Conservation (phyloP, 306 rosid species). For the Sechiopsis laciniata region DNA sequence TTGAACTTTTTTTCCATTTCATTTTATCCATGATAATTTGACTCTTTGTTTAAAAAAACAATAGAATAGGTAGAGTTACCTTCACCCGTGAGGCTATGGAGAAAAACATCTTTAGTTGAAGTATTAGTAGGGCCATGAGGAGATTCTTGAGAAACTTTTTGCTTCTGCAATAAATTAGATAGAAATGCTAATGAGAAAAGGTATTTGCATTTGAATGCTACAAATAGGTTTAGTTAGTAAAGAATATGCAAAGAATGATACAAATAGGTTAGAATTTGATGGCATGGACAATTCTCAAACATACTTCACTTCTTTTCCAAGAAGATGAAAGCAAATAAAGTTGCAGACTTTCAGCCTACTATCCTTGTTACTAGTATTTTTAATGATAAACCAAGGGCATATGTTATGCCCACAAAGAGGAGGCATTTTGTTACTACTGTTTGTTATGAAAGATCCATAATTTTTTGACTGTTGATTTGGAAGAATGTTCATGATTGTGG, state of each 20-base stretch:
- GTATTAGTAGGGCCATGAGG: constrained; percentile 39
- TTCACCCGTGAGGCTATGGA: constrained; percentile 32
- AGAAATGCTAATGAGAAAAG: not conserved
- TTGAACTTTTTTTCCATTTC: too few relatives aligned
- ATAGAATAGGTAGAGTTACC: not conserved
- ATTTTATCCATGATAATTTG: too few relatives aligned
- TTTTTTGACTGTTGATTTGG: not conserved
- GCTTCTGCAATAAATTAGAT: constrained; percentile 29
- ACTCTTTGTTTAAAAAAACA: too few relatives aligned
- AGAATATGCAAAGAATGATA: not conserved
- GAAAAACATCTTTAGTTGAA: constrained; percentile 37
- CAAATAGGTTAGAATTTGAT: not conserved
- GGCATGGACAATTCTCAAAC: not conserved
- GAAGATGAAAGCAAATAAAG: not conserved
- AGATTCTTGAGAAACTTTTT: constrained; percentile 35
- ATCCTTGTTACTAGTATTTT: not conserved
- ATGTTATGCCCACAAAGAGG: too few relatives aligned
- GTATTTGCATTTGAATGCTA: constrained; percentile 4
- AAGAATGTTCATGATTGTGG: too few relatives aligned
- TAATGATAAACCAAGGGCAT: too few relatives aligned
- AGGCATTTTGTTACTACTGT: not conserved
- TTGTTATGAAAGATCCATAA: not conserved
- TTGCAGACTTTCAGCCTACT: not conserved
- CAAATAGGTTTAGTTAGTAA: constrained; percentile 4
- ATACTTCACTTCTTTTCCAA: not conserved